Conservation (phyloP, 805 yeast species). For the Lipomyces orientalis region DNA sequence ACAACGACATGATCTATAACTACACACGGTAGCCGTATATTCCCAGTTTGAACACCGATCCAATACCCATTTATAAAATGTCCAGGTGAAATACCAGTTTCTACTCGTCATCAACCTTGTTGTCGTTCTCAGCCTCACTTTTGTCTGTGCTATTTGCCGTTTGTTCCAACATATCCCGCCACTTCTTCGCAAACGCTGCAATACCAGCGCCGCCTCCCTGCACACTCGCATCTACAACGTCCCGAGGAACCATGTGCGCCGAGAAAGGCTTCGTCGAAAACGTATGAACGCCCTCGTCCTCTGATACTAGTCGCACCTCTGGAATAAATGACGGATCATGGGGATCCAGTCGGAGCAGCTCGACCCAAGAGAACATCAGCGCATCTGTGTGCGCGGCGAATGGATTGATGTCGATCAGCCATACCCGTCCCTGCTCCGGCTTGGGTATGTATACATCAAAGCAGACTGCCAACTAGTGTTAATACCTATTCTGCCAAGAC, state of each 20-base stretch:
- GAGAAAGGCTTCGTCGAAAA: slow-evolving; percentile 84
- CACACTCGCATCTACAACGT: slow-evolving; percentile 81
- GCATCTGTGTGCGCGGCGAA: slow-evolving; percentile 77
- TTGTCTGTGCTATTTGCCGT: neutral
- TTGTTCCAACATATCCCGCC: slow-evolving; percentile 52
- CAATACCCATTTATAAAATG: neutral
- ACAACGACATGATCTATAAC: neutral
- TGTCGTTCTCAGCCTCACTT: neutral
- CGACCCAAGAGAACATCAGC: slow-evolving; percentile 83
- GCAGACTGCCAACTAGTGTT: slow-evolving; percentile 46
- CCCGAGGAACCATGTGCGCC: slow-evolving; percentile 90
- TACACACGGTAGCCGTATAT: neutral
- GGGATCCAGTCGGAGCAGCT: slow-evolving; percentile 53
- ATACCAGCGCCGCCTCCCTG: slow-evolving; percentile 62
- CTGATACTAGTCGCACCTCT: slow-evolving; percentile 65
- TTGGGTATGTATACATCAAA: slow-evolving; percentile 84
- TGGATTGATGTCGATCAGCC: slow-evolving; percentile 85
- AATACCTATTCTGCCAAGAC: neutral
- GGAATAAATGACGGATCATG: slow-evolving; percentile 46
- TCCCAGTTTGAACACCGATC: neutral
- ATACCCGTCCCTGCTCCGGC: slow-evolving; percentile 60
- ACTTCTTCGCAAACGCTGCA: slow-evolving; percentile 68
- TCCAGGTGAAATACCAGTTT: neutral
- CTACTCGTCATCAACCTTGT: neutral
- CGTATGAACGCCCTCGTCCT: slow-evolving; percentile 67